Evolutionary conservation across 208 protist genomes (phyloP).

Genomic region (Acanthamoeba castellanii): DNA sequence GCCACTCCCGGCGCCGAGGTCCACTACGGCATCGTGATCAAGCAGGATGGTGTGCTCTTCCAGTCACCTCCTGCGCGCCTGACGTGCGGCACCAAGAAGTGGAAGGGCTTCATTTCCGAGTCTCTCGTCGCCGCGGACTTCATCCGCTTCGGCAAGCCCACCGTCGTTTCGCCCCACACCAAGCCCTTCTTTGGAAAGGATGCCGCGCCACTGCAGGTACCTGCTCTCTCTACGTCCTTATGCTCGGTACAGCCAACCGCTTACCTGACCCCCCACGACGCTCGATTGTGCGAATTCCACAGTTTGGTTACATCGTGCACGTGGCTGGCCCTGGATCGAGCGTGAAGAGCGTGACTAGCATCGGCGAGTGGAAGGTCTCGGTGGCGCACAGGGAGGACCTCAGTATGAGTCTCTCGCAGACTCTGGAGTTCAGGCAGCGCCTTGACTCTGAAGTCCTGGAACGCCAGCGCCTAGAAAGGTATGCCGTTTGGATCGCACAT

Average conservation of each 20-base stretch:
- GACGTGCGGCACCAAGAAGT: not conserved
- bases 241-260: not conserved
- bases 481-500: not conserved
- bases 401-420: constrained; percentile 40
- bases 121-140: not conserved
- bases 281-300: not conserved
- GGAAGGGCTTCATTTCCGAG: constrained; percentile 56
- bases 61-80: constrained; percentile 40
- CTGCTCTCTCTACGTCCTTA: not conserved
- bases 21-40: constrained; percentile 33
- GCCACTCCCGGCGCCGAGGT: constrained; percentile 19
- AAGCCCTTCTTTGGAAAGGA: not conserved
- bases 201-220: constrained; percentile 5
- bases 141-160: constrained; percentile 40
- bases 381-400: constrained; percentile 48
- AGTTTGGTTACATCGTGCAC: constrained; percentile 44
- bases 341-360: constrained; percentile 37
- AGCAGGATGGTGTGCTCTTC: constrained; percentile 35
- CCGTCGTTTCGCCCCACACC: not conserved
- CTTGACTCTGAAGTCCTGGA: constrained; percentile 21
- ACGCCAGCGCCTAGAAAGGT: constrained; percentile 50
- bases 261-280: not conserved
- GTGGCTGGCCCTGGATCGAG: not conserved
- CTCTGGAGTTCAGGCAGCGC: not conserved
- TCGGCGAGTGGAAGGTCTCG: constrained; percentile 59